These are phyloP conservation scores for Pontederia paniculata DNA, from an alignment of 176 grass and related monocot genomes.

Conservation along the genomic window DNA sequence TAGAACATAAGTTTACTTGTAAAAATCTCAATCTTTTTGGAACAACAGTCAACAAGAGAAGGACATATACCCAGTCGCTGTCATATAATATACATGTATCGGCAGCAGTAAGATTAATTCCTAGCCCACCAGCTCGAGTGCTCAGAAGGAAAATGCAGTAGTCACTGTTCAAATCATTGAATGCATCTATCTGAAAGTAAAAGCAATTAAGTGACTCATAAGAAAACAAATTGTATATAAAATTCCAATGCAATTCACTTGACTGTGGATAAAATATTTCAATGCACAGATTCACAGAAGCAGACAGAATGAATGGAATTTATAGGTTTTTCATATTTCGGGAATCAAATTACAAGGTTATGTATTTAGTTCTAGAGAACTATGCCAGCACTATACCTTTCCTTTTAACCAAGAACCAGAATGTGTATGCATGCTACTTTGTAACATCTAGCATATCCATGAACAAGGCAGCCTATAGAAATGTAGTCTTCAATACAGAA, in stretches of 20 bases:
- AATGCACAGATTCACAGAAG: not conserved
- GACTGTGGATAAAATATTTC: not conserved
- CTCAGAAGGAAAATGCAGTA: constrained; percentile 75
- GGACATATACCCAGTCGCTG: constrained; percentile 71
- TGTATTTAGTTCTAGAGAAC: no score
- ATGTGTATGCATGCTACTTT: no score
- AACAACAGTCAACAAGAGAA: not conserved
- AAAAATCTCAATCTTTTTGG: no score
- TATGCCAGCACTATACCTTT: no score
- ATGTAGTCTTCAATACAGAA: no score
- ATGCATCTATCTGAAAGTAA: constrained; percentile 60
- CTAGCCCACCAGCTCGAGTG: constrained; percentile 81
- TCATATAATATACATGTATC: constrained; percentile 95
- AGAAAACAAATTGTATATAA: not conserved
- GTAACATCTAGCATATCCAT: no score
- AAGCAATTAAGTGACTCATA: constrained; percentile 2
- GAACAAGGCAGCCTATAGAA: no score
- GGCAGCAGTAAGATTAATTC: constrained; percentile 86
- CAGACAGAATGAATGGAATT: no score
- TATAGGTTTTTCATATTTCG: no score
- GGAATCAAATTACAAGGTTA: no score
- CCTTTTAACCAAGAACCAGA: no score
- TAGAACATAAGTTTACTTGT: constrained; percentile 7
- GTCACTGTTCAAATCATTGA: constrained; percentile 66
- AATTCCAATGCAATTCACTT: not conserved